phyloP scores from a whole-genome alignment of 768 basidiomycete genomes.

The Rhodotorula paludigena region DNA sequence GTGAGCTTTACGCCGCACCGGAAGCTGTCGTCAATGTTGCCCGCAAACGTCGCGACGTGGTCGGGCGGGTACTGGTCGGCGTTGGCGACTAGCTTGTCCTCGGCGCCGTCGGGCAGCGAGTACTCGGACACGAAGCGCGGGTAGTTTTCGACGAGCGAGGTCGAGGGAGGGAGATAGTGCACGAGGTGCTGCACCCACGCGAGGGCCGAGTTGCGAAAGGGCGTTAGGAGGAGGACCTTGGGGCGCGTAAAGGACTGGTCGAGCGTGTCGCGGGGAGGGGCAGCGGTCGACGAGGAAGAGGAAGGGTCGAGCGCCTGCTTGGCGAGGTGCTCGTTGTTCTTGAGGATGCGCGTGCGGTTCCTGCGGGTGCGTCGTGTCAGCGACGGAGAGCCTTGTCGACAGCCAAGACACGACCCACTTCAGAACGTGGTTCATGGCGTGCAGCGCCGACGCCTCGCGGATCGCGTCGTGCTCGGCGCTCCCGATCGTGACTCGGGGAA shows the following conservation, averaged over 20 bases:
- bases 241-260: constrained; percentile 98
- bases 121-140: constrained; percentile 77
- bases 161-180: constrained; percentile 55
- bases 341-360: constrained; percentile 80
- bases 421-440: constrained; percentile 79
- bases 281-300: constrained; percentile 34
- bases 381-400: not conserved
- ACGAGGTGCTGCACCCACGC: constrained; percentile 71
- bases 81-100: constrained; percentile 67
- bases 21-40: constrained; percentile 96
- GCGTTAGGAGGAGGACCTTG: constrained; percentile 82
- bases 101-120: constrained; percentile 66
- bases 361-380: constrained; percentile 50
- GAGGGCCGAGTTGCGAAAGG: constrained; percentile 82
- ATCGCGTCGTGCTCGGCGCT: constrained; percentile 58
- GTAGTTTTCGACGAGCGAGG: constrained; percentile 60
- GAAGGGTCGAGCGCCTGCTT: constrained; percentile 59
- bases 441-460: constrained; percentile 68
- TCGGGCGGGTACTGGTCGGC: constrained; percentile 76
- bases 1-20: constrained; percentile 88
- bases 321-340: constrained; percentile 89
- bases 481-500: constrained; percentile 59
- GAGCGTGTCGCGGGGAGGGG: constrained; percentile 59
- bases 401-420: constrained; percentile 56
- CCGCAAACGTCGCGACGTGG: constrained; percentile 87